phyloP scores from a whole-genome alignment of 441 rosid species.

The Adansonia madagascariensis region DNA sequence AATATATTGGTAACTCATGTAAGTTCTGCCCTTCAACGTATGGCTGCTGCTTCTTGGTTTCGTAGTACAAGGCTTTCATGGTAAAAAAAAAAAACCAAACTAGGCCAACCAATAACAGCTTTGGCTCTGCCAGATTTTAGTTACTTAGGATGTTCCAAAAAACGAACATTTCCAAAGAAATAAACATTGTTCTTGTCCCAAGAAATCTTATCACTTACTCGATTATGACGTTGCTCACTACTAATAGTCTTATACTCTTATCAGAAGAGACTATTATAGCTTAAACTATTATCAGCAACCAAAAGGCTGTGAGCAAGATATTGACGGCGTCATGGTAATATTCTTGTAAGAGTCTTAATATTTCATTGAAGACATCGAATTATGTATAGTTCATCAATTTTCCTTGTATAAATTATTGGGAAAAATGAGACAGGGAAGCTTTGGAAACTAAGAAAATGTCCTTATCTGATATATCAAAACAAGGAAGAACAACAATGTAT shows the following conservation, averaged over 20 bases:
- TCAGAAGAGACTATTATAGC: background rate
- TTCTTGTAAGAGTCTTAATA: background rate
- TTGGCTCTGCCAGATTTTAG: background rate
- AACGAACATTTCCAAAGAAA: background rate
- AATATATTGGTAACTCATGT: background rate
- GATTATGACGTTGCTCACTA: background rate
- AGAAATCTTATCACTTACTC: background rate
- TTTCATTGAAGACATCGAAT: conserved; percentile 4
- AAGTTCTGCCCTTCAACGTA: background rate
- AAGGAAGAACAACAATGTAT: background rate
- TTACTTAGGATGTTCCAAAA: background rate
- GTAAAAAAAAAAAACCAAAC: background rate
- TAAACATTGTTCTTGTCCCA: background rate
- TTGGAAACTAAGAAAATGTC: conserved; percentile 43
- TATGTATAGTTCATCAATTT: background rate
- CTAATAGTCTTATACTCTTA: background rate
- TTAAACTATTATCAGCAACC: background rate
- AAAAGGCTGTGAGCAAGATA: background rate
- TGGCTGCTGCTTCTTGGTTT: background rate
- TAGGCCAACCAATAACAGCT: background rate
- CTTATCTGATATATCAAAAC: conserved; percentile 9
- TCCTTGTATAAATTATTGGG: background rate
- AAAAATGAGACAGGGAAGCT: conserved; percentile 15
- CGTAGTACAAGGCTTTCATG: background rate
- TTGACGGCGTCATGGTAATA: background rate